A percentile compares a stretch with the other conserved stretches of the same genome.
Evolutionary conservation across 148 eudicot genomes (phyloP).

Genomic region (Fagopyrum tataricum): DNA sequence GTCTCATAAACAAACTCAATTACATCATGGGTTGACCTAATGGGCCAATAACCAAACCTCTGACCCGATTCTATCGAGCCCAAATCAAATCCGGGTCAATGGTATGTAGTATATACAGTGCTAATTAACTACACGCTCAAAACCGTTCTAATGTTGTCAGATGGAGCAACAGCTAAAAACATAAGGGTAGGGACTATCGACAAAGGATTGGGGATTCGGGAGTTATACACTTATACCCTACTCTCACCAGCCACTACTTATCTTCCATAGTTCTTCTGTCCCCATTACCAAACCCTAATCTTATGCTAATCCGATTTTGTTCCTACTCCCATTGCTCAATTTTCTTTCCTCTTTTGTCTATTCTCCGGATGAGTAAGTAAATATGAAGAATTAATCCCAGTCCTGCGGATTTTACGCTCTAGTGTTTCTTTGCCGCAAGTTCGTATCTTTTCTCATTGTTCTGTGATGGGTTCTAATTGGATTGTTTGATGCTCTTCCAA

Average conservation of each 20-base stretch:
- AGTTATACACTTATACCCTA: background rate
- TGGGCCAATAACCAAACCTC: too few species aligned
- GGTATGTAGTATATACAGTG: too few species aligned
- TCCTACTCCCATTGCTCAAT: constrained; percentile 1
- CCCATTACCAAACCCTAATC: background rate
- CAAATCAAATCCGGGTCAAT: background rate
- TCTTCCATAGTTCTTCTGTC: background rate
- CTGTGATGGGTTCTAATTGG: background rate
- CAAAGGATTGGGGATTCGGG: background rate
- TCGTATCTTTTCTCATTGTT: background rate
- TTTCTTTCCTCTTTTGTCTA: background rate
- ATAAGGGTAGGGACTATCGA: background rate
- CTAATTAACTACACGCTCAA: background rate
- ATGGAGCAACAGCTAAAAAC: background rate
- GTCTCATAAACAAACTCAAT: too few species aligned
- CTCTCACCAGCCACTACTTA: constrained; percentile 2
- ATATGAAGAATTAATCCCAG: background rate
- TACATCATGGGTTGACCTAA: too few species aligned
- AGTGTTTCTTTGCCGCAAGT: background rate
- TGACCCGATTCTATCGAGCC: background rate
- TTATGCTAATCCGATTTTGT: background rate
- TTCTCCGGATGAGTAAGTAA: background rate
- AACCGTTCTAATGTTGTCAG: background rate
- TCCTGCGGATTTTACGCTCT: background rate
- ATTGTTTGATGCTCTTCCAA: background rate